These are phyloP conservation scores for Saccharomycopsis oosterbeekiorum DNA, from an alignment of 805 yeast species.

Conservation along the genomic window DNA sequence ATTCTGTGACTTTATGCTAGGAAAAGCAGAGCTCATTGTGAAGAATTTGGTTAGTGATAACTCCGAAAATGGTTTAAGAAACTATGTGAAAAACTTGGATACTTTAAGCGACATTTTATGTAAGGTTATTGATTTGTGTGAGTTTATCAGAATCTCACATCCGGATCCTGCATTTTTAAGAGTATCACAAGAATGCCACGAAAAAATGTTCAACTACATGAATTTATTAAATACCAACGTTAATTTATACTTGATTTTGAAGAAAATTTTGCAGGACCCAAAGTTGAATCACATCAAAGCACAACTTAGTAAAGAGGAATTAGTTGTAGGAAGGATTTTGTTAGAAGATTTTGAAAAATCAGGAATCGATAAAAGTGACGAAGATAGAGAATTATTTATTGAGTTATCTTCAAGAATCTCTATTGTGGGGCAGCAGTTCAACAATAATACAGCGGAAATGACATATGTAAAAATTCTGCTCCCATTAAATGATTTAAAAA, in stretches of 20 bases:
- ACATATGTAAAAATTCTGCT: conserved; percentile 24
- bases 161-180: conserved; percentile 61
- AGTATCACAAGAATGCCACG: conserved; percentile 85
- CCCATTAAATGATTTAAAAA: conserved; percentile 24
- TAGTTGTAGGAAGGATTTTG: conserved; percentile 70
- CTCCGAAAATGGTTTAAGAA: conserved; percentile 32
- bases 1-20: conserved; percentile 58
- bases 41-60: conserved; percentile 41
- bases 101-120: conserved; percentile 81
- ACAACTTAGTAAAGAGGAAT: conserved; percentile 59
- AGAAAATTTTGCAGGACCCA: conserved; percentile 38
- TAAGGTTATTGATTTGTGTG: conserved; percentile 88
- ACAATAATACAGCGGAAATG: conserved; percentile 34
- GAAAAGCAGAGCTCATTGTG: conserved; percentile 54
- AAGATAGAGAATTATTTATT: conserved; percentile 60
- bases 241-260: conserved; percentile 52
- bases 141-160: conserved; percentile 81
- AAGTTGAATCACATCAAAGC: conserved; percentile 25
- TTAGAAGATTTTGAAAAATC: conserved; percentile 82
- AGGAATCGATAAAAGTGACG: conserved; percentile 70
- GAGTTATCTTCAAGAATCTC: conserved; percentile 73
- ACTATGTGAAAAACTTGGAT: conserved; percentile 62
- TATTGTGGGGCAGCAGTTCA: conserved; percentile 68
- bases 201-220: conserved; percentile 87
- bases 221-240: conserved; percentile 80